Evolutionary conservation across 768 basidiomycete species (phyloP).

Genomic region (Lentinus tigrinus): DNA sequence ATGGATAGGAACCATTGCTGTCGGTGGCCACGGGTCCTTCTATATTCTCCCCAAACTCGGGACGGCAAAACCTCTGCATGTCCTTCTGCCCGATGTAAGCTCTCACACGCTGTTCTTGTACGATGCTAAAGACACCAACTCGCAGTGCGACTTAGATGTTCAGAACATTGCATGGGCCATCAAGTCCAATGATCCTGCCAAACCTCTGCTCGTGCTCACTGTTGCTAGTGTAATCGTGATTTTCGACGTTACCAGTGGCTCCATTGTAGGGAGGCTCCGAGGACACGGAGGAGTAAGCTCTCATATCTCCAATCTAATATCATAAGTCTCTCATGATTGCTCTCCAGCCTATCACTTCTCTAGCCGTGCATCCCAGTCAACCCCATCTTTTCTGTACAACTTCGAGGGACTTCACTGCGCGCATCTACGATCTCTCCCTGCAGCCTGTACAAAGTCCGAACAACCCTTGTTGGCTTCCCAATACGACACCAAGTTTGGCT

Average conservation of each 20-base stretch:
- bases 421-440: constrained; percentile 64
- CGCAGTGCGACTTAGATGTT: constrained; percentile 8
- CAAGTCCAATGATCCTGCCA: constrained; percentile 38
- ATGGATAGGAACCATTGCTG: constrained; percentile 53
- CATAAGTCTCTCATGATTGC: constrained; percentile 3
- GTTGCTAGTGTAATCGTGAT: constrained; percentile 55
- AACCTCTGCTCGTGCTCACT: constrained; percentile 63
- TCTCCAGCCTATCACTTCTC: constrained; percentile 59
- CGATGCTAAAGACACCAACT: not conserved
- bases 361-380: constrained; percentile 58
- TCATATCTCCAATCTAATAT: not conserved
- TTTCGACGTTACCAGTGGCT: constrained; percentile 42
- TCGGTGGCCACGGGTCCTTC: constrained; percentile 27
- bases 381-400: constrained; percentile 69
- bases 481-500: constrained; percentile 47
- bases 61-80: not conserved
- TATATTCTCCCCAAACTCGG: constrained; percentile 24
- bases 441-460: constrained; percentile 32
- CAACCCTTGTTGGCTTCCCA: constrained; percentile 64
- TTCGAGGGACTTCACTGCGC: constrained; percentile 66
- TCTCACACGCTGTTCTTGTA: not conserved
- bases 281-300: constrained; percentile 71
- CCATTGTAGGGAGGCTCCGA: constrained; percentile 48
- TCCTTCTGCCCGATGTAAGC: constrained; percentile 16
- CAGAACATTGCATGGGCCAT: constrained; percentile 53